Conservation (phyloP, 768 basidiomycete species). For the Hygrocybe punicea region DNA sequence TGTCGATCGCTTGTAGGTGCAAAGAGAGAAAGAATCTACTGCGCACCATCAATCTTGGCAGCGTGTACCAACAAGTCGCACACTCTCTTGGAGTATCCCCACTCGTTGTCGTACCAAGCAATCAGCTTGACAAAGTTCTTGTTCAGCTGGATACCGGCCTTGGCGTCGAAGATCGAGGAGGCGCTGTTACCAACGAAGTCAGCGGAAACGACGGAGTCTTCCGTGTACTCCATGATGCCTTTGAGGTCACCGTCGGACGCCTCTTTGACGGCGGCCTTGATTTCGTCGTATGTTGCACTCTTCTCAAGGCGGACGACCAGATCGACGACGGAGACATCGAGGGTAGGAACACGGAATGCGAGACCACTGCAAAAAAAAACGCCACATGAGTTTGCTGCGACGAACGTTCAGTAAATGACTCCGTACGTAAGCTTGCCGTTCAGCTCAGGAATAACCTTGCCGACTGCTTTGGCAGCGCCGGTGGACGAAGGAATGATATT, state of each 20-base stretch:
- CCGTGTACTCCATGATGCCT: constrained; percentile 86
- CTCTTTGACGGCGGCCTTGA: constrained; percentile 80
- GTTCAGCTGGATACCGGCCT: constrained; percentile 91
- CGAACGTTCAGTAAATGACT: constrained; percentile 8
- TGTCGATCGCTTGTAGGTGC: background rate
- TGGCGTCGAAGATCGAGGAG: constrained; percentile 92
- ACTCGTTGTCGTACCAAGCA: constrained; percentile 94
- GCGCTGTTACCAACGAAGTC: constrained; percentile 80
- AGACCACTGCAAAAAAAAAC: constrained; percentile 60
- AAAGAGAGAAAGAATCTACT: background rate
- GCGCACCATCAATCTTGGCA: constrained; percentile 63
- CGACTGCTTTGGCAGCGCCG: constrained; percentile 98
- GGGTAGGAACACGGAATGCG: constrained; percentile 94
- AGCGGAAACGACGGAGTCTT: constrained; percentile 89
- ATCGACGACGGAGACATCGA: constrained; percentile 97
- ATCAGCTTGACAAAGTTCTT: constrained; percentile 93
- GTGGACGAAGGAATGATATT: constrained; percentile 99
- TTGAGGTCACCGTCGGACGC: constrained; percentile 69
- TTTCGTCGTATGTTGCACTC: constrained; percentile 78
- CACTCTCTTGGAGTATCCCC: constrained; percentile 91
- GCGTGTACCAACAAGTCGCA: constrained; percentile 83
- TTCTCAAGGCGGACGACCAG: constrained; percentile 91
- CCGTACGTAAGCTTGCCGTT: constrained; percentile 98
- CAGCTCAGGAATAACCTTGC: constrained; percentile 95
- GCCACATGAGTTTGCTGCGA: background rate